Evolutionary conservation across 2,329 filamentous ascomycete species (phyloP), one percentile per base, ranked within the genome.

Genomic region (Alternaria ethzedia): DNA sequence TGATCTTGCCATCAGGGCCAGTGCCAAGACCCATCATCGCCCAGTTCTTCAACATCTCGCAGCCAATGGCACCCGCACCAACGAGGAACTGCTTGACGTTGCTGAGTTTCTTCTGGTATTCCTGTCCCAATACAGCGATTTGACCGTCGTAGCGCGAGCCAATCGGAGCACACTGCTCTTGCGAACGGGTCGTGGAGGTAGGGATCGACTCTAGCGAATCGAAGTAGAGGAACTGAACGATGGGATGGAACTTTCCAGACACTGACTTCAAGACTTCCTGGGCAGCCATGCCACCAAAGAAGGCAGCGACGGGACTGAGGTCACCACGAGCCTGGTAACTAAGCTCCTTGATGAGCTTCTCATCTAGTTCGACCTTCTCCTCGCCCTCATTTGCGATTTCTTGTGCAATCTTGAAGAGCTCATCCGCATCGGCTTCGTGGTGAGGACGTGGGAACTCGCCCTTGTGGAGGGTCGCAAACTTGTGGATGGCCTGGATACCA

Each of bases 41-140:
- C 94, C 96, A 99, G 81, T 98, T 98, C 88, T 99, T 99, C 71
- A 99, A 84, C 91, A 98, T 99, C 79, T 99, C 96, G 77, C 96
- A 99, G 49, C 96, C 96, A 79, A 99, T 99, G 67, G 96, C 96
- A 74, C 96, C 96, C 50, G 96, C 93, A 71, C 96, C 96, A 61
- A 99, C 96, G 59, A 99, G 86, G 84, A 99, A 99, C 74, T 98
- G 89, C 75, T 90, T 96, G 65, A 96, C 82, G 74, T 97, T 97
- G 64, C 91, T 88, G 70, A 99, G 87, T 85, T 97, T 97, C 55
- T 97, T 91, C 81, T 99, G 96, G 81, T 90, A 99, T 67, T 97
- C 92, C 74, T 88, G 91, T 66, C 96, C 96, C 70, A 99, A 97
- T 1, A 99, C 96, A 3, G 93, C 95, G 76, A 99, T 97, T 78